Conservation (phyloP, 495 filamentous ascomycete genomes). For the Penicillium salamii region DNA sequence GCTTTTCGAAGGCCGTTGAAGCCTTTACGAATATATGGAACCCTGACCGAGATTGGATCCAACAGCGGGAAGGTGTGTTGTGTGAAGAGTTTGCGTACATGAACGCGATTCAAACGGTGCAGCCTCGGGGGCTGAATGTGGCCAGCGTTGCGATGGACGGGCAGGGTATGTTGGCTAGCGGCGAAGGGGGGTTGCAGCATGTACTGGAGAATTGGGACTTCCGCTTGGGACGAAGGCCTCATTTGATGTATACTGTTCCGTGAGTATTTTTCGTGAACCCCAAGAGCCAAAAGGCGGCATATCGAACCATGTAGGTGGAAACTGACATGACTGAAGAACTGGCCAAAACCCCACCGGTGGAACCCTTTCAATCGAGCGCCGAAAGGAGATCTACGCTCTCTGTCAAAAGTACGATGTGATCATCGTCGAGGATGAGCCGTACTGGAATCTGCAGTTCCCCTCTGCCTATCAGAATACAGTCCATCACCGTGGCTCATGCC, state of each 20-base stretch:
- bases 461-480: constrained; percentile 50
- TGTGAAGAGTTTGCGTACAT: constrained; percentile 78
- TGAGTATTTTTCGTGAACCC: no score
- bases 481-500: constrained; percentile 27
- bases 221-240: constrained; percentile 67
- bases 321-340: constrained; percentile 50
- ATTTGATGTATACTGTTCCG: constrained; percentile 89
- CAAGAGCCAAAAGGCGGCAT: no score
- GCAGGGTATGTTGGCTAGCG: constrained; percentile 67
- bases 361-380: constrained; percentile 64
- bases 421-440: constrained; percentile 93
- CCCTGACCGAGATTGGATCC: constrained; percentile 60
- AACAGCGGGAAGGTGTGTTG: constrained; percentile 67
- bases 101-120: constrained; percentile 63
- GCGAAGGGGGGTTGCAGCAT: constrained; percentile 70
- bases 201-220: constrained; percentile 80
- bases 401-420: constrained; percentile 85
- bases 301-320: no score
- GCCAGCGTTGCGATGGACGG: constrained; percentile 72
- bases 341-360: constrained; percentile 90
- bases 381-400: constrained; percentile 74
- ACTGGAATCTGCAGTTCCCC: constrained; percentile 92
- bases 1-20: constrained; percentile 72
- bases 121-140: constrained; percentile 67
- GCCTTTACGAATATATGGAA: constrained; percentile 72